Evolutionary conservation across 2,329 filamentous ascomycete genomes (phyloP).

Genomic region (Exophiala sp.): DNA sequence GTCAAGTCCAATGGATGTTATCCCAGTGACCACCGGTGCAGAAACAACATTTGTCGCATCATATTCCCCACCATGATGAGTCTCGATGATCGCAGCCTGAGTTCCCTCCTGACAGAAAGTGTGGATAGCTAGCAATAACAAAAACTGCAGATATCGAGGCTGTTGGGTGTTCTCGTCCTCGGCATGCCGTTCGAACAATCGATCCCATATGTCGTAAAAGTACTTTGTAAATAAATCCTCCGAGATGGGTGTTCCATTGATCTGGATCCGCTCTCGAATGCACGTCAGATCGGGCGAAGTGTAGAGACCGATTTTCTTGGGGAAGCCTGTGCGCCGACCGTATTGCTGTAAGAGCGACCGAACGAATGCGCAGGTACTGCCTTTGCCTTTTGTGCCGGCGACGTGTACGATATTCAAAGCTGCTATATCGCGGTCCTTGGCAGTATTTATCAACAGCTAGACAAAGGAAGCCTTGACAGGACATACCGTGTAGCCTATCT

Average conservation of each 20-base stretch:
- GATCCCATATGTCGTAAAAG: conserved; percentile 82
- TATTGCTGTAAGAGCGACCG: conserved; percentile 70
- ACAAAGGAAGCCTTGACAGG: background rate
- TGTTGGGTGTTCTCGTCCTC: conserved; percentile 59
- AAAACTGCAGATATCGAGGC: conserved; percentile 86
- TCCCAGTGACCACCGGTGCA: conserved; percentile 65
- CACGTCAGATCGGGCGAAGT: conserved; percentile 82
- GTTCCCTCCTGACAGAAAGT: conserved; percentile 73
- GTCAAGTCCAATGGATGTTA: conserved; percentile 81
- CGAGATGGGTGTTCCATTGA: conserved; percentile 67
- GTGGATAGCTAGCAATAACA: conserved; percentile 85
- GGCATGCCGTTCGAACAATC: conserved; percentile 46
- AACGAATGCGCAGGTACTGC: conserved; percentile 78
- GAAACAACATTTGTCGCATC: conserved; percentile 84
- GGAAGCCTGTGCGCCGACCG: conserved; percentile 14
- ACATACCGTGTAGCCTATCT: conserved; percentile 7
- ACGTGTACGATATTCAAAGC: conserved; percentile 67
- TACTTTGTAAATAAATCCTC: conserved; percentile 68
- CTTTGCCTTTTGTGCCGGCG: conserved; percentile 91
- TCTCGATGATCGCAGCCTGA: conserved; percentile 77
- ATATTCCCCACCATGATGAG: conserved; percentile 87
- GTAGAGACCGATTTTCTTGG: conserved; percentile 67
- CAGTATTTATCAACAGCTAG: background rate
- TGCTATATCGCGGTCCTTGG: conserved; percentile 2
- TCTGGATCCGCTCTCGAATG: conserved; percentile 77